phyloP scores from a whole-genome alignment of 2,329 filamentous ascomycete species.

The Xylariomycetidae sp. region DNA sequence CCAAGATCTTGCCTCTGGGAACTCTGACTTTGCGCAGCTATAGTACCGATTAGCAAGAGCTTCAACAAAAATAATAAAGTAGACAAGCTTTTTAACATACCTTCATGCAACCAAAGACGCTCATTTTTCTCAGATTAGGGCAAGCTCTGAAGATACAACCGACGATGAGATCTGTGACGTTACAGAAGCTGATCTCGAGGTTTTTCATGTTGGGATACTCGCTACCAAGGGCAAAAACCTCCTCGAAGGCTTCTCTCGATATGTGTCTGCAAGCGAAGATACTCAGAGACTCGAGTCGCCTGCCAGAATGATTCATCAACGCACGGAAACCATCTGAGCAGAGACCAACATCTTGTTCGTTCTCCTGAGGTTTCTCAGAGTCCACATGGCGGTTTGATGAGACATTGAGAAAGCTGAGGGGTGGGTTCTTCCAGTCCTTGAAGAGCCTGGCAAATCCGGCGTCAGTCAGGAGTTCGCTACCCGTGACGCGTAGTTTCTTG shows the following conservation, averaged over 20 bases:
- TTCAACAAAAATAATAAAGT: background rate
- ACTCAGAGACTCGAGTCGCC: constrained; percentile 61
- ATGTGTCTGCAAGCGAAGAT: constrained; percentile 86
- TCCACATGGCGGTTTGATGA: constrained; percentile 75
- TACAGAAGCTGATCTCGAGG: constrained; percentile 74
- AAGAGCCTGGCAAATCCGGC: constrained; percentile 70
- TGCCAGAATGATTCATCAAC: constrained; percentile 78
- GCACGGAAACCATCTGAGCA: constrained; percentile 72
- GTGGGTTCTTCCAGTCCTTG: constrained; percentile 67
- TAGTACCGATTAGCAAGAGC: constrained; percentile 9
- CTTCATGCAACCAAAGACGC: constrained; percentile 63
- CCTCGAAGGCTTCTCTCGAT: constrained; percentile 63
- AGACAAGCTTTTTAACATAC: constrained; percentile 30
- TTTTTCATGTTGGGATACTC: constrained; percentile 64
- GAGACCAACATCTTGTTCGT: constrained; percentile 64
- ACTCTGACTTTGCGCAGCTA: constrained; percentile 34
- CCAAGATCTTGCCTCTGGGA: constrained; percentile 36
- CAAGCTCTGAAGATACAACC: constrained; percentile 61
- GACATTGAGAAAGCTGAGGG: constrained; percentile 67
- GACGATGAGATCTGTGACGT: constrained; percentile 61
- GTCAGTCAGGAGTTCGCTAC: constrained; percentile 73
- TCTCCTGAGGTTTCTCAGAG: constrained; percentile 61
- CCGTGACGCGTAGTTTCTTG: constrained; percentile 73
- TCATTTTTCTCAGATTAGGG: constrained; percentile 54
- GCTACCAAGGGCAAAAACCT: constrained; percentile 60